Conservation (phyloP, 306 rosid genomes). For the Vachellia pachyceras region DNA sequence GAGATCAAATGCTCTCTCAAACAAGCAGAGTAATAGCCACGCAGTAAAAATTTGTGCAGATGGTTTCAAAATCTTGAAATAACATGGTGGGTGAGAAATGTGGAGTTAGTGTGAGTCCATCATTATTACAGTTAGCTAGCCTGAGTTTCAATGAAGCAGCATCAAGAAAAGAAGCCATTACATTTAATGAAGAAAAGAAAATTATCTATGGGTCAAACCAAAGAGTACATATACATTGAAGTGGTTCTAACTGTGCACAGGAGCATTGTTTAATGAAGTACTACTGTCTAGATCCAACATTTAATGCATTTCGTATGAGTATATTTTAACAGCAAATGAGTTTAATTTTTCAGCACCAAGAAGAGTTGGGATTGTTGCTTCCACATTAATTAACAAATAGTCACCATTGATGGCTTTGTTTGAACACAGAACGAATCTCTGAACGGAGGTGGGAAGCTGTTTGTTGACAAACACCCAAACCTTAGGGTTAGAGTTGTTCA, state of each 20-base stretch:
- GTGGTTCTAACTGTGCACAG: not conserved
- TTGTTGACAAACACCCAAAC: conserved; percentile 82
- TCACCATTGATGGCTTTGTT: not conserved
- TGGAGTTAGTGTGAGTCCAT: not conserved
- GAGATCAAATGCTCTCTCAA: too few species aligned
- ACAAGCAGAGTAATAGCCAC: too few species aligned
- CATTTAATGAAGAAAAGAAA: not conserved
- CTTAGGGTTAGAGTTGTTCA: conserved; percentile 87
- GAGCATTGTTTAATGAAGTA: not conserved
- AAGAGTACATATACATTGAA: not conserved
- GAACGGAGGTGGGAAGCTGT: conserved; percentile 87
- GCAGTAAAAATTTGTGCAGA: not conserved
- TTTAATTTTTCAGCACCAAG: not conserved
- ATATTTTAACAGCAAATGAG: not conserved
- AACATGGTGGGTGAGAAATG: not conserved
- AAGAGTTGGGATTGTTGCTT: not conserved
- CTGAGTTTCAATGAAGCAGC: not conserved
- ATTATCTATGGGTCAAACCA: not conserved
- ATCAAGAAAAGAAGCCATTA: not conserved
- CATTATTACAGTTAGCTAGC: not conserved
- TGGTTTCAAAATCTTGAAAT: not conserved
- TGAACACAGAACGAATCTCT: conserved; percentile 72
- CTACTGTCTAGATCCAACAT: not conserved
- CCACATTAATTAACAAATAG: not conserved
- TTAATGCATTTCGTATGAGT: not conserved